A percentile compares a stretch with the other conserved stretches of the same genome.
These are phyloP conservation scores for Starmerella bombicola DNA, from an alignment of 805 yeast genomes.

Conservation along the genomic window DNA sequence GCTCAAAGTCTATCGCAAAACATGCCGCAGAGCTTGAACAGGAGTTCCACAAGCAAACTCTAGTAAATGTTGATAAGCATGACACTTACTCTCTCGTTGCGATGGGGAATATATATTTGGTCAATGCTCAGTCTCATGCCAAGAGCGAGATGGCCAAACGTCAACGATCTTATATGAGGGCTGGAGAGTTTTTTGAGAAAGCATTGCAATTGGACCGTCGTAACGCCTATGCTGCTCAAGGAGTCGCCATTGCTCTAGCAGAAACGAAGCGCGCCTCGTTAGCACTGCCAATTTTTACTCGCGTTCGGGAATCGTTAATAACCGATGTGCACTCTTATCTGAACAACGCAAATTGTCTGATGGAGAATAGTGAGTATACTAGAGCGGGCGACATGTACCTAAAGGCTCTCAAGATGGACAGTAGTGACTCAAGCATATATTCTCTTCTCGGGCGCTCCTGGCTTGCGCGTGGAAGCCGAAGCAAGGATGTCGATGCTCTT, in stretches of 20 bases:
- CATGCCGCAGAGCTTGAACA: conserved; percentile 52
- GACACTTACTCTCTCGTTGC: conserved; percentile 83
- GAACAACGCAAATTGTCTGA: conserved; percentile 76
- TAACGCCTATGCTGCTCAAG: conserved; percentile 95
- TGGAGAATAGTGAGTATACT: conserved; percentile 68
- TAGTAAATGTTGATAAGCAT: conserved; percentile 64
- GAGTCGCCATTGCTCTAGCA: conserved; percentile 83
- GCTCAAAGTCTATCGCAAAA: conserved; percentile 19
- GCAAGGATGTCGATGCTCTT: conserved; percentile 31
- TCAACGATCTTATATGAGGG: conserved; percentile 68
- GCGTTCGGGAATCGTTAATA: conserved; percentile 68
- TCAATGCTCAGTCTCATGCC: conserved; percentile 50
- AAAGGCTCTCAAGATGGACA: conserved; percentile 42
- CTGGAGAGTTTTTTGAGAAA: conserved; percentile 84
- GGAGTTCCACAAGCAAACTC: conserved; percentile 70
- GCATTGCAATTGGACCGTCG: conserved; percentile 71
- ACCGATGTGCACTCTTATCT: conserved; percentile 72
- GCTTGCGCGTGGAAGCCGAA: conserved; percentile 46
- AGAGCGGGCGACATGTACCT: conserved; percentile 84
- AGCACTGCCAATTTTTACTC: conserved; percentile 77
- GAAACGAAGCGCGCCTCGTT: conserved; percentile 56
- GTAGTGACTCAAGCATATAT: conserved; percentile 27
- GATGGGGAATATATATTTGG: conserved; percentile 72
- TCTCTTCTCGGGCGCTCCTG: conserved; percentile 17
- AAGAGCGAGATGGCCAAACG: conserved; percentile 36